These are phyloP conservation scores for Sarocladiaceae sp. DNA, from an alignment of 2,329 filamentous ascomycete genomes.

Conservation along the genomic window DNA sequence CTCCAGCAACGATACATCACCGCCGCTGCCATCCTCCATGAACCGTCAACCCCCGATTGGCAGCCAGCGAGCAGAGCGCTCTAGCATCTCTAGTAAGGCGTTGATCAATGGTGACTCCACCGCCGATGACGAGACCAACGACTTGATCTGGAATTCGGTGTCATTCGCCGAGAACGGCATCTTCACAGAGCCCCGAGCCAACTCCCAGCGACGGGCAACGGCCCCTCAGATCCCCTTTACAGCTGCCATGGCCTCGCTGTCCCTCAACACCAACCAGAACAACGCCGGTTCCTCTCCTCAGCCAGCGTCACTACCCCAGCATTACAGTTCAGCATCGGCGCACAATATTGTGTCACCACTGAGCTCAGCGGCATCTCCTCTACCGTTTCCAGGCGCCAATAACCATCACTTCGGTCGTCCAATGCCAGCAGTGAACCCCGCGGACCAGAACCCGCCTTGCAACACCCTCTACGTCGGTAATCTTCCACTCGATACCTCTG, in stretches of 20 bases:
- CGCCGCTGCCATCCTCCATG: constrained; percentile 51
- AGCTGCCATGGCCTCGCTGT: constrained; percentile 61
- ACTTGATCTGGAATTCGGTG: constrained; percentile 65
- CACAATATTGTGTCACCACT: constrained; percentile 50
- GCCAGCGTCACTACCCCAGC: constrained; percentile 46
- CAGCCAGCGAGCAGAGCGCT: constrained; percentile 58
- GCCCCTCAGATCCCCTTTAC: constrained; percentile 63
- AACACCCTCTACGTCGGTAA: constrained; percentile 99
- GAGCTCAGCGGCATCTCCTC: constrained; percentile 21
- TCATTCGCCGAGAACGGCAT: constrained; percentile 60
- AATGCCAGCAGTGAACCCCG: constrained; percentile 73
- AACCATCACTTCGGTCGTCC: constrained; percentile 26
- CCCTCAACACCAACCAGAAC: constrained; percentile 65
- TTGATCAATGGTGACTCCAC: constrained; percentile 62
- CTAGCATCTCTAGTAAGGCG: constrained; percentile 59
- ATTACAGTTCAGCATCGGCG: constrained; percentile 35
- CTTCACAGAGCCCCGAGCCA: constrained; percentile 9
- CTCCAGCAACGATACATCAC: constrained; percentile 13
- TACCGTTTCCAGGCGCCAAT: constrained; percentile 12
- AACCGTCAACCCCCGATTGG: constrained; percentile 68
- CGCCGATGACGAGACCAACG: constrained; percentile 63
- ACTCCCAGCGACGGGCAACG: constrained; percentile 56
- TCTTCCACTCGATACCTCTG: constrained; percentile 82
- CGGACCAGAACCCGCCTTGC: constrained; percentile 94
- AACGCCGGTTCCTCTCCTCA: constrained; percentile 47